Conservation (phyloP, 2,329 filamentous ascomycete genomes). For the Verruconis gallopava region DNA sequence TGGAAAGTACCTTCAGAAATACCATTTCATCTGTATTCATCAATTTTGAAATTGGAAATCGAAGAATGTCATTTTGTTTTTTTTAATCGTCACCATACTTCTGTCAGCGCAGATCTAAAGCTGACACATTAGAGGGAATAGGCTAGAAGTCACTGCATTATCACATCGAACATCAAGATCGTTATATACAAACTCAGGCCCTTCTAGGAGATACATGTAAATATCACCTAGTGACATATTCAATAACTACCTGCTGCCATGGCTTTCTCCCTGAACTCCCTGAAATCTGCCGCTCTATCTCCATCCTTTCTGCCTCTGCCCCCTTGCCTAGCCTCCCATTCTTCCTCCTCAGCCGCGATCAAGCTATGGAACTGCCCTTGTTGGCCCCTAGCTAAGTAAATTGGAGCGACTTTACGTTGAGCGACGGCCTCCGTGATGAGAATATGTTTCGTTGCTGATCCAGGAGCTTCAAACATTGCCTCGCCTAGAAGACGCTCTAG, state of each 20-base stretch:
- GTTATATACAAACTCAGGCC: not conserved
- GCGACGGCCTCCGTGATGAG: conserved; percentile 34
- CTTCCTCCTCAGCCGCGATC: conserved; percentile 32
- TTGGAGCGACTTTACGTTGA: conserved; percentile 25
- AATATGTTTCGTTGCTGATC: conserved; percentile 25
- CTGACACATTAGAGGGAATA: no score
- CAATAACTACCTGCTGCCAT: conserved; percentile 18
- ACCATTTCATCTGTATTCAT: no score
- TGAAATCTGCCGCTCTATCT: conserved; percentile 31
- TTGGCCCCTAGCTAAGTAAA: conserved; percentile 32
- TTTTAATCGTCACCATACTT: no score
- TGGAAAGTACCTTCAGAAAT: no score
- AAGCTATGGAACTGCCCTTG: conserved; percentile 13
- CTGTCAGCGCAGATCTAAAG: no score
- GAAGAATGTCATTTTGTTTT: no score
- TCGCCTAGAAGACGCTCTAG: conserved; percentile 34
- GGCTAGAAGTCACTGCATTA: no score
- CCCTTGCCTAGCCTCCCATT: conserved; percentile 29
- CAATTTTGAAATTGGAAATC: no score
- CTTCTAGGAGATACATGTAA: not conserved
- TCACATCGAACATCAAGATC: no score
- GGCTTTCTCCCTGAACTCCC: conserved; percentile 34
- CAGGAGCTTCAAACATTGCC: conserved; percentile 35
- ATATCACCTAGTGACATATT: not conserved
- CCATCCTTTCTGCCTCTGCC: conserved; percentile 22